Conservation (phyloP, 305 asterid species). For the Fraxinus nigra region DNA sequence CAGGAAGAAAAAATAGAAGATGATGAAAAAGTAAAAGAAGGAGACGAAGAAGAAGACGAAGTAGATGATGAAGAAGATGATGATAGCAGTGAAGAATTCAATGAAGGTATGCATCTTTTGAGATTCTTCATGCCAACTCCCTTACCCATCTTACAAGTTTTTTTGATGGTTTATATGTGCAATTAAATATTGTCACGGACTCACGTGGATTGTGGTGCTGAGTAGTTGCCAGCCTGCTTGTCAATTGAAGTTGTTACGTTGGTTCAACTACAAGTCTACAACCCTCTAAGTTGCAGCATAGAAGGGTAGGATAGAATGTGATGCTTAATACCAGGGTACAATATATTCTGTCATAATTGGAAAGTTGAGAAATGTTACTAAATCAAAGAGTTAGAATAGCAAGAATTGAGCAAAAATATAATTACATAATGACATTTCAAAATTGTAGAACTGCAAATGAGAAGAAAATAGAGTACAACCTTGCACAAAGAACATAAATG, state of each 20-base stretch:
- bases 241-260: neutral
- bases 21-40: conserved; percentile 6
- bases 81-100: conserved; percentile 59
- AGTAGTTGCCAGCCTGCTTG: conserved; percentile 2
- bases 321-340: neutral
- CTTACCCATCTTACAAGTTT: conserved; percentile 10
- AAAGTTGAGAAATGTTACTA: neutral
- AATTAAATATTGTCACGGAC: neutral
- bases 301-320: conserved; percentile 1
- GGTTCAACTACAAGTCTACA: neutral
- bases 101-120: conserved; percentile 55
- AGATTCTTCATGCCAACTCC: conserved; percentile 8
- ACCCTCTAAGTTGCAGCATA: neutral
- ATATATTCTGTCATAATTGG: neutral
- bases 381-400: neutral
- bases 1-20: conserved; percentile 12
- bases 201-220: neutral
- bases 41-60: conserved; percentile 10
- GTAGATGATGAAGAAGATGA: conserved; percentile 24
- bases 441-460: neutral
- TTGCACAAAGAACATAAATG: neutral
- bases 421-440: neutral
- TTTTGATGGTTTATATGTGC: neutral
- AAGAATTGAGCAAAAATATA: neutral
- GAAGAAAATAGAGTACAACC: neutral